Evolutionary conservation across 2,329 filamentous ascomycete genomes (phyloP), one percentile per base, ranked within the genome.

Genomic region (Fusarium sp.): DNA sequence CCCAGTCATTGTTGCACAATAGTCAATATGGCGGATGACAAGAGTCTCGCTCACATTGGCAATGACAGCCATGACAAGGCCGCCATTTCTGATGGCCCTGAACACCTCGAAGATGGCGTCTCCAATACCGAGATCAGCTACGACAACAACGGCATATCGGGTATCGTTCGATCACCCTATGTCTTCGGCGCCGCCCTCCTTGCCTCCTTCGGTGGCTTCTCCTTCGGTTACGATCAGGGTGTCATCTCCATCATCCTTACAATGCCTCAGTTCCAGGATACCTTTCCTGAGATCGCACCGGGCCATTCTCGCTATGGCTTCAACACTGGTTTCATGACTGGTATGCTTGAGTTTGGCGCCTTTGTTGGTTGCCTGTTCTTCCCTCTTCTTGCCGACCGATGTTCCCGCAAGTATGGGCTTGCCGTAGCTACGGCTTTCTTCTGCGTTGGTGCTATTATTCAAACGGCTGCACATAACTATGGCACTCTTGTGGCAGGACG

Each of bases 301-400:
- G 59, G 75, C 20, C 69, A 72, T 41, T 53, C 70, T 38, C 37
- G 58, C 9, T 20, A 67, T 4, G 70, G 72, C 48, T 80, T 86
- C 21, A 78, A 80, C 21, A 75, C 79, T n/a, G 75, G 75, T 3
- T 73, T 84, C 6, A 76, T 65, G 37, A 77, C 80, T 3, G 78
- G 76, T 6, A 83, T 86, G 64, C 81, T 84, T 62, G 84, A 86
- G 68, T 75, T 86, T 24, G 81, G 86, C 47, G 86, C 84, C 1
- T 85, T 84, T 1, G 79, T 86, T 23, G 84, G 73, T 56, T 16
- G 73, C 71, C 49, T 63, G 65, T 29, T 65, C 71, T 48, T 72
- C 63, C 26, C 71, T 55, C 39, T 46, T 57, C 15, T 68, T 11
- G 73, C 72, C 4, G 73, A 75, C 49, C 63, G 61, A 13, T 74